Evolutionary conservation across 768 basidiomycete species (phyloP).

Genomic region (Calocybe cyanea): DNA sequence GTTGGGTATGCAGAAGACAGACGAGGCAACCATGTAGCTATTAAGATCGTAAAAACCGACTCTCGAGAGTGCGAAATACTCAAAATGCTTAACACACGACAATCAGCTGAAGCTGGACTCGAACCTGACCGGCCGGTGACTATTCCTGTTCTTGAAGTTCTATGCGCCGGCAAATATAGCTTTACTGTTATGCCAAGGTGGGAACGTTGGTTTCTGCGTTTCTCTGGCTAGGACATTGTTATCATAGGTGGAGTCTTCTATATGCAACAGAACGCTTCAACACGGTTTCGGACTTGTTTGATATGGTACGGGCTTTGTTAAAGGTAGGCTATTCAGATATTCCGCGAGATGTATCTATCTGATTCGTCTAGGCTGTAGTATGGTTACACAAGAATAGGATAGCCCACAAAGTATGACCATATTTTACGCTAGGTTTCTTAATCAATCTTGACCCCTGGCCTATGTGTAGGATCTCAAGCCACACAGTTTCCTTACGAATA

Average conservation of each 20-base stretch:
- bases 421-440: no score
- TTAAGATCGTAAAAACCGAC: no score
- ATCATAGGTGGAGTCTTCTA: no score
- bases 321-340: neutral
- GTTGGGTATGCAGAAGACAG: slow-evolving; percentile 9
- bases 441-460: no score
- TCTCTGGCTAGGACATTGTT: no score
- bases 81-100: neutral
- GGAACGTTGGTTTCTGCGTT: no score
- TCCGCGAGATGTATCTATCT: slow-evolving; percentile 10
- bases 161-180: slow-evolving; percentile 17
- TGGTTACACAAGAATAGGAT: neutral
- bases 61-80: slow-evolving; percentile 4
- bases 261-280: neutral
- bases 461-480: neutral
- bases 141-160: slow-evolving; percentile 22
- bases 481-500: slow-evolving; percentile 11
- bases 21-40: slow-evolving; percentile 4
- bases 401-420: no score
- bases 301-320: no score
- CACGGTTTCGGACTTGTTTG: slow-evolving; percentile 18
- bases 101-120: neutral
- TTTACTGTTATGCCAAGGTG: slow-evolving; percentile 28
- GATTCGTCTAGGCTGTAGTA: slow-evolving; percentile 18
- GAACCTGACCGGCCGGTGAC: slow-evolving; percentile 11